Evolutionary conservation across 768 basidiomycete genomes (phyloP).

Genomic region (Leccinellum rugosiceps): DNA sequence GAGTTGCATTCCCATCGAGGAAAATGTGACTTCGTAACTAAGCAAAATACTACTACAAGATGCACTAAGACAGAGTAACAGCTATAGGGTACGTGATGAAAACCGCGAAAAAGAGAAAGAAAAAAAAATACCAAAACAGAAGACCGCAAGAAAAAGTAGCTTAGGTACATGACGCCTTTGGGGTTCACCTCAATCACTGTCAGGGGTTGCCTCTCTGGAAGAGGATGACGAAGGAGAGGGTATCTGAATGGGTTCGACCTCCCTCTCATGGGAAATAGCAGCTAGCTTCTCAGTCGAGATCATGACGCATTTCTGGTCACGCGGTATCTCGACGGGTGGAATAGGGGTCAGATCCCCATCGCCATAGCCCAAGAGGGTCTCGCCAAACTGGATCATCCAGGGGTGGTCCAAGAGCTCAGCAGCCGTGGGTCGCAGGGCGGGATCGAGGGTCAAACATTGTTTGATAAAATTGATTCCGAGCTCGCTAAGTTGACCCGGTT

Average conservation of each 20-base stretch:
- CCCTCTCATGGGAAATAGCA: constrained; percentile 54
- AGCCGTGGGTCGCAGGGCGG: constrained; percentile 79
- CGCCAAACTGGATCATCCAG: constrained; percentile 86
- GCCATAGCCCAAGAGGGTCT: constrained; percentile 65
- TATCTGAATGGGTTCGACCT: constrained; percentile 52
- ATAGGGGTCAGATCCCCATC: constrained; percentile 55
- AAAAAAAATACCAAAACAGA: neutral
- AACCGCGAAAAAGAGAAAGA: neutral
- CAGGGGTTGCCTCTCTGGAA: constrained; percentile 31
- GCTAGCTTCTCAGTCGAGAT: constrained; percentile 56
- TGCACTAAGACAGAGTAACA: constrained; percentile 3
- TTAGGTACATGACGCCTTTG: neutral
- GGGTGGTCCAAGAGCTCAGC: constrained; percentile 80
- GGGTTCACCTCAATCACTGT: constrained; percentile 21
- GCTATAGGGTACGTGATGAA: constrained; percentile 16
- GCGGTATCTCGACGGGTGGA: constrained; percentile 43
- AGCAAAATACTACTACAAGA: constrained; percentile 6
- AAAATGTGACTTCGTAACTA: neutral
- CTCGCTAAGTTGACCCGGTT: constrained; percentile 83
- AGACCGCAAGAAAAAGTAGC: neutral
- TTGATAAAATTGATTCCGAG: constrained; percentile 93
- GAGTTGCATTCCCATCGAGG: neutral
- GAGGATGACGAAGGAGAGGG: constrained; percentile 51
- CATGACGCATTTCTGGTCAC: constrained; percentile 47
- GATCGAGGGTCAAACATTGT: constrained; percentile 85